Base-by-base conservation (phyloP, 306 rosid species). In the Gastrolobium villosum region DNA sequence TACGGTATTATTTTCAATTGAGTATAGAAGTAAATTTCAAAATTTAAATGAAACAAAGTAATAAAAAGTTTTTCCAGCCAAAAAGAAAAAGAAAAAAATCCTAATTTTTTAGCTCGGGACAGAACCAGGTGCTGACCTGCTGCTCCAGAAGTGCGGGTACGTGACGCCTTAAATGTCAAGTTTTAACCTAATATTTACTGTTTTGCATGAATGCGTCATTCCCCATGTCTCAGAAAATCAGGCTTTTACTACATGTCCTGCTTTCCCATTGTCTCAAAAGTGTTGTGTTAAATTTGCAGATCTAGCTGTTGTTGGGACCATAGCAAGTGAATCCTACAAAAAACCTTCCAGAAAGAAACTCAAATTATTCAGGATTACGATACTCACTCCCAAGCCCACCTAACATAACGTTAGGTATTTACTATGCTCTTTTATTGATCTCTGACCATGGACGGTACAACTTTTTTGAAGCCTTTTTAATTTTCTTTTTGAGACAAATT, bases 241-340 rank as follows among this genome's bases (percentile, higher is more conserved):
- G 79, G 82, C 82, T 46, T 75, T 82, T 60, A 84, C 68, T 54
- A 69, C 82, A 82, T 75, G 57, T 62, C 77, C 84, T 77, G 84
- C 43, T 65, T 45, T 61, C 53, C 63, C 79, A 41, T 81, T 28
- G 53, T 53, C 65, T 79, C 49, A 14, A 45, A 57, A 54, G 67
- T 65, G 67, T 64, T 61, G 87, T 74, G 79, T 72, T 82, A 79
- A 85, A 81, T 81, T 62, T 61, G 86, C 79, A 81, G 84, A 79
- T 81, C 87, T 78, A 77, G 41, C 85, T 74, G 80, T 40, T 77
- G 60, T 70, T 84, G 85, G 90, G 91, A 87, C 91, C 96, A 79
- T 87, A 50, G 59, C 32, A 80, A 76, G 41, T 61, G 80, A 76
- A 79, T 67, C 82, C 72, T 73, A 69, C 44, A 66, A 70, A 70